Evolutionary conservation across 116 monocot genomes (phyloP), one percentile per base, ranked within the genome.

Genomic region (Posidonia oceanica): DNA sequence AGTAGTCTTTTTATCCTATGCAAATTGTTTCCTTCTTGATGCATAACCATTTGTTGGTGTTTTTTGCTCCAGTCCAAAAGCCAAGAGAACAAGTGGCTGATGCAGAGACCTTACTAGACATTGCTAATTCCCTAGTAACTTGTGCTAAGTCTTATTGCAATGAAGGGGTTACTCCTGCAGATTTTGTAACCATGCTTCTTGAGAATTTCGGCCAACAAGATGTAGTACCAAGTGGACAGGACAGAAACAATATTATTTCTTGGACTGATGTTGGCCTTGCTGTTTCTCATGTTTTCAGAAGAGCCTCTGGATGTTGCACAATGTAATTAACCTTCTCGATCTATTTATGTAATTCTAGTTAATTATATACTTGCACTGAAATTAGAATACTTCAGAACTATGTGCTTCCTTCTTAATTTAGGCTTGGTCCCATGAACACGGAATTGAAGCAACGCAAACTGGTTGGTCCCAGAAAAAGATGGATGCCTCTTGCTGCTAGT

Each of bases 381-480:
- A 63, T 36, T 61, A 61, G 29, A 36, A 23, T 21, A 29, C 29
- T 29, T 29, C 1, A 29, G 29, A 29, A 29, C 29, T 1, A 29
- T 29, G 29, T 29, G 29, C 29, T 29, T 29, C 11, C 23, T 61
- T 23, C 7, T 14, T 18, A 71, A 71, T 12, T 7, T 56, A 97
- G 97, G 97, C 53, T 91, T 71, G 91, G 91, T 55, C 89, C 89
- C 18, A 90, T 98, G 92, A 81, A 66, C 63, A 86, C 64, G 39
- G 87, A 90, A 78, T 72, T 86, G 57, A 93, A 89, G 56, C 89
- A 86, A 71, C 80, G 87, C 6, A 92, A 87, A 70, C 66, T 48
- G 68, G 38, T 48, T 16, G 78, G 64, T 75, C 75, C 72, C 22
- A 85, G 82, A 69, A 92, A 80, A 75, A 38, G 75, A 14, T 76